Base-by-base conservation (phyloP, 2,329 filamentous ascomycete species). In the Fusarium pininemorale region DNA sequence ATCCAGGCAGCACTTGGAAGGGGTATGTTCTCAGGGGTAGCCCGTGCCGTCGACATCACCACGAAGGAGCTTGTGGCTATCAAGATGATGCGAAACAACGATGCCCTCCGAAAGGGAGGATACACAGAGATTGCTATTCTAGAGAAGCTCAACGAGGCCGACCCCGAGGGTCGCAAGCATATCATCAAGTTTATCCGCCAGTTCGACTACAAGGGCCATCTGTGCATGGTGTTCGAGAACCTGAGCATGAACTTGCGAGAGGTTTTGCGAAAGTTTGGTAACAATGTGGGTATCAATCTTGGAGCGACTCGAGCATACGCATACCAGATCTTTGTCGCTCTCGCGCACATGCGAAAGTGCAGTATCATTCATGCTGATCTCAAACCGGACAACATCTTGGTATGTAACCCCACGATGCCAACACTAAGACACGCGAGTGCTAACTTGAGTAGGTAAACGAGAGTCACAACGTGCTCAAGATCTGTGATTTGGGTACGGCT, bases 11-110 rank as follows among this genome's bases (percentile, higher is more conserved):
- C 92, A 59, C 88, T 99, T 28, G 96, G 96, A 73, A 95, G 94
- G 82, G 96, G 96, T 77, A 98, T 98, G 89, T 99, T 98, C 81
- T 97, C 96, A 1, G 95, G 94, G 14, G 96, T 99, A n/a, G 94
- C 96, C 60, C 91, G 94, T 73, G 96, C 96, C 28, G 88, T 90
- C 72, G 95, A 98, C 82, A 89, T 92, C 28, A 90, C 90, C 55
- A 93, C 89, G 66, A 92, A 91, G 78, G 89, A 90, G 76, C 82
- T 93, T n/a, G 95, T 98, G 38, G 96, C 96, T 30, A 93, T 99
- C 87, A 99, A 99, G 84, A 96, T 99, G 78, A 97, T 98, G 83
- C 93, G 96, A 72, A 97, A 97, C 82, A 98, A 99, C 79, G 95
- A 98, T 79, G 93, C 94, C 18, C 92, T 98, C 82, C 89, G 91